Evolutionary conservation across 106 monocot genomes (phyloP).

Genomic region (Allium sativum): DNA sequence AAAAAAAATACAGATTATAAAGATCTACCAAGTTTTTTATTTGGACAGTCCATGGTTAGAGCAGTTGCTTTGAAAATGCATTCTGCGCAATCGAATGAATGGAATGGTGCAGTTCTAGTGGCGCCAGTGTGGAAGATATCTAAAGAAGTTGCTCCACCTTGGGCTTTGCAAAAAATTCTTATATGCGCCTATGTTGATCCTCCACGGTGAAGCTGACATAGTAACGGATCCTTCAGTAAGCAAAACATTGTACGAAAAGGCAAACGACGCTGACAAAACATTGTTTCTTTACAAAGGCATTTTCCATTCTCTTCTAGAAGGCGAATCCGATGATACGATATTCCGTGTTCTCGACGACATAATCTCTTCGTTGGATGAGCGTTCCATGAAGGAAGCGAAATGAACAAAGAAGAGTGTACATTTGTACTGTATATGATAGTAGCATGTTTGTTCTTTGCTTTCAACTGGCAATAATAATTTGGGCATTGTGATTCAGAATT

Average conservation of each 20-base stretch:
- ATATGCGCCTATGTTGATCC: conserved; percentile 63
- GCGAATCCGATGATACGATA: conserved; percentile 75
- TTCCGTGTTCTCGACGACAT: conserved; percentile 69
- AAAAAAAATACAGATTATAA: conserved; percentile 57
- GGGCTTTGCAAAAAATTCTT: conserved; percentile 61
- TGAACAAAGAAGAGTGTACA: neutral
- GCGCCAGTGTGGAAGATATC: conserved; percentile 99
- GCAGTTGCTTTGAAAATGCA: conserved; percentile 90
- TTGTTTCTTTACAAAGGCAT: conserved; percentile 59
- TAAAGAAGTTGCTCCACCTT: conserved; percentile 70
- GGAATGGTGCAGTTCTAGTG: conserved; percentile 88
- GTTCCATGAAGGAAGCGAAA: conserved; percentile 5
- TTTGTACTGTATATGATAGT: neutral
- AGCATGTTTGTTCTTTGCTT: neutral
- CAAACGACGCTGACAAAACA: conserved; percentile 63
- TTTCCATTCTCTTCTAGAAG: conserved; percentile 78
- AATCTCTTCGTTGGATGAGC: conserved; percentile 56
- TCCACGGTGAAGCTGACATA: conserved; percentile 71
- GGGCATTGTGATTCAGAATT: neutral
- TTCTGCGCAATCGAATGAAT: conserved; percentile 51
- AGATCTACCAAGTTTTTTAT: conserved; percentile 69
- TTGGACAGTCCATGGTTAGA: conserved; percentile 96
- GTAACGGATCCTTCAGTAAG: conserved; percentile 83
- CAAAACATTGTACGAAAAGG: conserved; percentile 73
- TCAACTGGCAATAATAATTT: no score